Conservation (phyloP, 106 monocot genomes). For the Phalaenopsis aphrodite region DNA sequence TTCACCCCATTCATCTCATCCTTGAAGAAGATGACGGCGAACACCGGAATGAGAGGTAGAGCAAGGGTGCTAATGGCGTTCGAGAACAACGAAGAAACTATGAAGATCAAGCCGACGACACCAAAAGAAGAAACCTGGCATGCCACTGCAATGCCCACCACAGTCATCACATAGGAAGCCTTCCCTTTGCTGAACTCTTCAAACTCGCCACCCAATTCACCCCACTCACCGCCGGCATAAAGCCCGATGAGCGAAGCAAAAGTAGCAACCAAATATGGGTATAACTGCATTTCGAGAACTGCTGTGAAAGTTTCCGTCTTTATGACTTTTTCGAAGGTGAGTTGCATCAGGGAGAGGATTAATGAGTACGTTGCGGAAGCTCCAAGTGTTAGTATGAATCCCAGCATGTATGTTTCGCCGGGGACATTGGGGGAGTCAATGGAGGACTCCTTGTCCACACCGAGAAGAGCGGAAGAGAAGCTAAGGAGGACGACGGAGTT, state of each 20-base stretch:
- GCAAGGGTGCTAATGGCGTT: slow-evolving; percentile 24
- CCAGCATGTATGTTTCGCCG: slow-evolving; percentile 8
- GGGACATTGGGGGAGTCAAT: background rate
- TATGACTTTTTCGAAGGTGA: slow-evolving; percentile 23
- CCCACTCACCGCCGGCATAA: slow-evolving; percentile 27
- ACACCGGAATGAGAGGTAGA: slow-evolving; percentile 21
- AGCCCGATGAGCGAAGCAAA: slow-evolving; percentile 20
- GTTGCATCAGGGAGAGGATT: slow-evolving; percentile 33
- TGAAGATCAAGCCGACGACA: slow-evolving; percentile 19
- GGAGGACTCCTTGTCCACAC: slow-evolving; percentile 1
- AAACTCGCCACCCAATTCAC: slow-evolving; percentile 12
- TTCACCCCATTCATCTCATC: slow-evolving; percentile 36
- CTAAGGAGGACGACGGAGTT: slow-evolving; percentile 57
- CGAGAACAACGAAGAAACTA: slow-evolving; percentile 31
- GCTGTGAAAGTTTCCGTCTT: slow-evolving; percentile 10
- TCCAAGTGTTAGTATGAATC: slow-evolving; percentile 24
- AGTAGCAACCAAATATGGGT: background rate
- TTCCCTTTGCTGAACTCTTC: slow-evolving; percentile 7
- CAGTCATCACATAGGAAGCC: slow-evolving; percentile 23
- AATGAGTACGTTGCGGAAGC: slow-evolving; percentile 34
- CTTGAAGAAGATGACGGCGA: slow-evolving; percentile 34
- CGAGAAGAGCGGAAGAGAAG: slow-evolving; percentile 48
- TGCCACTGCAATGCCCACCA: slow-evolving; percentile 12
- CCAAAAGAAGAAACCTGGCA: slow-evolving; percentile 24
- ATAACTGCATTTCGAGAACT: slow-evolving; percentile 20